phyloP scores from a whole-genome alignment of 768 basidiomycete species.

The Rhizopogon vulgaris region DNA sequence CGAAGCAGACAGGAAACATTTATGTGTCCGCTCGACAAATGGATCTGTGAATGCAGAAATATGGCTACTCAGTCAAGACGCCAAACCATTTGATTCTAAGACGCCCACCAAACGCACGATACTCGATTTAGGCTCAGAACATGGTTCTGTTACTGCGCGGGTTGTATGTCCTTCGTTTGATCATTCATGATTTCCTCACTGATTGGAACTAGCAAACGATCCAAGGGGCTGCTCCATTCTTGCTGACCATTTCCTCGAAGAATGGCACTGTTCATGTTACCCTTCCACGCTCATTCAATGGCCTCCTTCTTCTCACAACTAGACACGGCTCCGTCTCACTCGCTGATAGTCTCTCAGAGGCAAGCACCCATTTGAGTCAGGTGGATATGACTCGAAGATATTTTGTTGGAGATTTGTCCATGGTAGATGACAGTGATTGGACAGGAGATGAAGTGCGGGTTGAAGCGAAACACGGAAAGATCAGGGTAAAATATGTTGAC shows the following conservation, averaged over 20 bases:
- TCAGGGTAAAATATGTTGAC: constrained; percentile 16
- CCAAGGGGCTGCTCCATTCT: constrained; percentile 11
- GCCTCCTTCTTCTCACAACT: constrained; percentile 13
- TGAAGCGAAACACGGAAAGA: constrained; percentile 11
- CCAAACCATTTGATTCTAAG: not conserved
- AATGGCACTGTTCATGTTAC: constrained; percentile 12
- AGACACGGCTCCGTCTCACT: constrained; percentile 12
- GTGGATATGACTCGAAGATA: constrained; percentile 9
- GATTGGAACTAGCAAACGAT: constrained; percentile 11
- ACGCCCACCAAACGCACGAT: constrained; percentile 12
- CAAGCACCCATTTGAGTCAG: constrained; percentile 18
- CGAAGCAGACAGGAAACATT: constrained; percentile 33
- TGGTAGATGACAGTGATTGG: constrained; percentile 15
- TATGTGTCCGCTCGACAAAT: constrained; percentile 28
- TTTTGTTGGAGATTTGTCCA: constrained; percentile 20
- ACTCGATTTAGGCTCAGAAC: constrained; percentile 12
- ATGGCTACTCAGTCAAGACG: constrained; percentile 24
- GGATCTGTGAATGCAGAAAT: constrained; percentile 35
- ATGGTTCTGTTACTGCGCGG: constrained; percentile 11
- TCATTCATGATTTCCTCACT: not conserved
- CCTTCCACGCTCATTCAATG: constrained; percentile 18
- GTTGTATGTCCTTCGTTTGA: constrained; percentile 12
- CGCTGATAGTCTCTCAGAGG: constrained; percentile 8
- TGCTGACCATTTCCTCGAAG: constrained; percentile 3
- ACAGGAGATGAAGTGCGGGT: constrained; percentile 14